Base-by-base conservation (phyloP, 257 asterid species). In the Cordia subcordata region DNA sequence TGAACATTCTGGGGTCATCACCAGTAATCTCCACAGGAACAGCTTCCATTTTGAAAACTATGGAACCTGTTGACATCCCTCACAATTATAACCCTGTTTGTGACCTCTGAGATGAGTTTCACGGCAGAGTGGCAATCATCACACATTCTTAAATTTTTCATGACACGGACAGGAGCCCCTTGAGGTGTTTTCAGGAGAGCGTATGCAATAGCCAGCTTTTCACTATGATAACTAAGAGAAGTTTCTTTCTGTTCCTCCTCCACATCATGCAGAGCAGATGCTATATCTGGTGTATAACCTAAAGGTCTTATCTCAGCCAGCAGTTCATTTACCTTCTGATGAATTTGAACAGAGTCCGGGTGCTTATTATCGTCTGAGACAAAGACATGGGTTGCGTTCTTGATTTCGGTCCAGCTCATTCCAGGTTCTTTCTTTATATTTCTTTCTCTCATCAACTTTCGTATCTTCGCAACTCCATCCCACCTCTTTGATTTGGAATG, bases 391-490 rank as follows among this genome's bases (percentile, higher is more conserved):
- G 93, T 88, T 13, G 67, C 75, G 22, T 79, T 82, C 66, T 76
- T 75, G 67, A 88, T 91, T 32, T 91, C 94, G 10, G 72, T 84
- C 96, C 98, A 88, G 81, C 98, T 91, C 80, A 79, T 65, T 39
- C 96, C 96, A 4, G 98, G 95, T 77, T 91, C 98, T 75, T 91
- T 88, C 80, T 82, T 91, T 53, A 84, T 72, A 67, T 76, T 82
- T 71, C 75, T 81, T 51, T 78, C 88, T 70, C 73, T 74, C 81
- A 88, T 83, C 50, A 75, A 15, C 62, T 73, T 91, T 39, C 90
- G 68, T 32, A 81, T 72, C 1, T 63, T 65, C n/a, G 64, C 85
- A 44, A 79, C 90, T 51, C 74, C 72, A 61, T 88, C 95, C 98
- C 96, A 91, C 56, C 94, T 84, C 62, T 68, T 84, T 33, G 83